Percentiles rank a stretch among this genome's conserved stretches.
These are phyloP conservation scores for Mucor circinelloides DNA, from an alignment of 371 early-diverging fungal species.

Conservation along the genomic window DNA sequence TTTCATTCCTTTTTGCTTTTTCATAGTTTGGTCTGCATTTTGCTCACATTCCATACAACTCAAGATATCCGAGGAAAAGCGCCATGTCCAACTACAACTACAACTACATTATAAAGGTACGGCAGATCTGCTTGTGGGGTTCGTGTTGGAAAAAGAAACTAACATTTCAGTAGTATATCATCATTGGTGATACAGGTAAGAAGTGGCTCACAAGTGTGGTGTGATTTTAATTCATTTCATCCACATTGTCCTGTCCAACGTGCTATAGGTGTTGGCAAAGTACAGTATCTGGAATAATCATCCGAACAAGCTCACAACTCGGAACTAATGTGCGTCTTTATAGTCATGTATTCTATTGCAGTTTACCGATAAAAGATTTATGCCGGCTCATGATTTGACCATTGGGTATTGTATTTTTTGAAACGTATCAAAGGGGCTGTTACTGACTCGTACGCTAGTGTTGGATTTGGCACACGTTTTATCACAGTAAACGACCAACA, in stretches of 20 bases:
- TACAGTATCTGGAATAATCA: constrained; percentile 24
- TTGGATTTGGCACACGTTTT: constrained; percentile 85
- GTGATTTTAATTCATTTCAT: neutral
- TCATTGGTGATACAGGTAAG: constrained; percentile 82
- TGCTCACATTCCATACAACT: constrained; percentile 3
- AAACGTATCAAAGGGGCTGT: neutral
- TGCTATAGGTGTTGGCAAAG: constrained; percentile 72
- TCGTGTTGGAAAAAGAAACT: too few species aligned
- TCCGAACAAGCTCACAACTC: neutral
- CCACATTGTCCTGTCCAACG: neutral
- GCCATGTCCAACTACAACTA: constrained; percentile 51
- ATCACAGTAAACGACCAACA: constrained; percentile 78
- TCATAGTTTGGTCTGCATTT: constrained; percentile 8
- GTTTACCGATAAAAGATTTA: constrained; percentile 84
- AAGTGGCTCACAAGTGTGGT: neutral
- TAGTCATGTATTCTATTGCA: constrained; percentile 82
- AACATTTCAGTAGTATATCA: constrained; percentile 61
- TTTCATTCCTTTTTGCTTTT: neutral
- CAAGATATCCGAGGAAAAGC: neutral
- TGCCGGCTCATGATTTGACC: constrained; percentile 83
- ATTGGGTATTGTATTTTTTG: constrained; percentile 63
- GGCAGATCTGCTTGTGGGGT: too few species aligned
- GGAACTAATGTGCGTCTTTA: constrained; percentile 5
- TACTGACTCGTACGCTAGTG: constrained; percentile 38
- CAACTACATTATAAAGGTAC: constrained; percentile 61